These are phyloP conservation scores for Amoebophrya sp. DNA, from an alignment of 169 alveolate genomes.

Conservation along the genomic window DNA sequence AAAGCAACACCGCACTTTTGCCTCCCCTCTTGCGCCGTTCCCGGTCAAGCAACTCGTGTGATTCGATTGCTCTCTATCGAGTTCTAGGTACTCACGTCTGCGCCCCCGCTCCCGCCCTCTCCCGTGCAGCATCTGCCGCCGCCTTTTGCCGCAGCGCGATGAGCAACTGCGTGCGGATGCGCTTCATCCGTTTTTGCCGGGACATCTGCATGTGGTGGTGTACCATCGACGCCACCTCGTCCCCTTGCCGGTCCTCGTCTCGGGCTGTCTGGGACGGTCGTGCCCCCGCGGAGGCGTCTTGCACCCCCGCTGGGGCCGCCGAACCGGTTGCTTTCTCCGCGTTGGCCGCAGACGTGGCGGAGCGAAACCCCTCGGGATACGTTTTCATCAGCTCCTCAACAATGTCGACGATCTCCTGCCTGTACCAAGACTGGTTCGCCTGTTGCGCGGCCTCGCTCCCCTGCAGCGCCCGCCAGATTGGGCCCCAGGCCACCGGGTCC, in stretches of 20 bases:
- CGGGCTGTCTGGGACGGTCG: background rate
- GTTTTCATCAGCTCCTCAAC: background rate
- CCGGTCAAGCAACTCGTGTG: too few relatives aligned
- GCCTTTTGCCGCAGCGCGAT: background rate
- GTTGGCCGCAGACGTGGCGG: background rate
- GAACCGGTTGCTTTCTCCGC: background rate
- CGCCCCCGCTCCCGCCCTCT: too few relatives aligned
- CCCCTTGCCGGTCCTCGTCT: background rate
- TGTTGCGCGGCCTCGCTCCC: background rate
- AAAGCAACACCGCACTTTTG: too few relatives aligned
- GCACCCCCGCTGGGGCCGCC: background rate
- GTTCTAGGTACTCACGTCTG: too few relatives aligned
- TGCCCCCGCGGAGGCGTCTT: background rate
- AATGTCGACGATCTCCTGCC: background rate
- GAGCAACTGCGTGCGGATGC: background rate
- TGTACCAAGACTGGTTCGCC: background rate
- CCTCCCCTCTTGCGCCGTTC: too few relatives aligned
- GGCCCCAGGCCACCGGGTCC: background rate
- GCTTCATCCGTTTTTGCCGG: background rate
- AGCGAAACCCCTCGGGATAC: background rate
- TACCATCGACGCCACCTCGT: background rate
- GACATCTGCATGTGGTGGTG: background rate
- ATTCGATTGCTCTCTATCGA: too few relatives aligned
- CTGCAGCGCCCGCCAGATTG: background rate
- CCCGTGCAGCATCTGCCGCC: background rate